These are phyloP conservation scores for Tritrichomonas foetus DNA, from an alignment of 208 protist species.

Conservation along the genomic window DNA sequence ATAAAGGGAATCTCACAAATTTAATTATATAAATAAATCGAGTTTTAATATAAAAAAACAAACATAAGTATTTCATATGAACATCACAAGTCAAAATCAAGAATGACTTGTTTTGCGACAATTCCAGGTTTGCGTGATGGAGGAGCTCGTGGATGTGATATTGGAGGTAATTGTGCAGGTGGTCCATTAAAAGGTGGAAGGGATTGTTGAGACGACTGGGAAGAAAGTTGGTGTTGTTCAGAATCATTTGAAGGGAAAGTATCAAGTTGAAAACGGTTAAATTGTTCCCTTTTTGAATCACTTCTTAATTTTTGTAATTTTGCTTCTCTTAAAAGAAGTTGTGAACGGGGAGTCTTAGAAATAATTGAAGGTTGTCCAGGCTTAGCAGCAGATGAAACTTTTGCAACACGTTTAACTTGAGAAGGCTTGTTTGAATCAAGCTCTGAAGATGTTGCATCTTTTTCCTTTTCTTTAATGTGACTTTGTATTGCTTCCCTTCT, in stretches of 20 bases:
- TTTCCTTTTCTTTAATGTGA: background rate
- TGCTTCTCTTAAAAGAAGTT: background rate
- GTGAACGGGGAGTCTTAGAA: background rate
- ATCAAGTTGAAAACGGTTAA: background rate
- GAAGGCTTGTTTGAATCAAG: background rate
- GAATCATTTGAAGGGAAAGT: background rate
- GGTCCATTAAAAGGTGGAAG: no score
- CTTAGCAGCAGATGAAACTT: background rate
- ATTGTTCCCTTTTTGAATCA: background rate
- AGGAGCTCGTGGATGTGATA: background rate
- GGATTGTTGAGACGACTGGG: no score
- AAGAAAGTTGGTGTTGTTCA: background rate
- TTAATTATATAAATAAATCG: background rate
- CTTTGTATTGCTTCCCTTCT: slow-evolving; percentile 6
- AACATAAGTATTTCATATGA: background rate
- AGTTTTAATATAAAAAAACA: background rate
- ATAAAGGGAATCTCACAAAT: background rate
- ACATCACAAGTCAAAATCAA: background rate
- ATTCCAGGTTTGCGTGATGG: background rate
- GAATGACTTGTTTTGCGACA: background rate
- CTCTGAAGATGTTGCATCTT: background rate
- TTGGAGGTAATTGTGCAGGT: background rate
- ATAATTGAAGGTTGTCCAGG: background rate
- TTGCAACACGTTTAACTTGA: background rate
- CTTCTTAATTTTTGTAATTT: background rate